phyloP scores from a whole-genome alignment of 441 rosid genomes.

The Erodium trifolium region DNA sequence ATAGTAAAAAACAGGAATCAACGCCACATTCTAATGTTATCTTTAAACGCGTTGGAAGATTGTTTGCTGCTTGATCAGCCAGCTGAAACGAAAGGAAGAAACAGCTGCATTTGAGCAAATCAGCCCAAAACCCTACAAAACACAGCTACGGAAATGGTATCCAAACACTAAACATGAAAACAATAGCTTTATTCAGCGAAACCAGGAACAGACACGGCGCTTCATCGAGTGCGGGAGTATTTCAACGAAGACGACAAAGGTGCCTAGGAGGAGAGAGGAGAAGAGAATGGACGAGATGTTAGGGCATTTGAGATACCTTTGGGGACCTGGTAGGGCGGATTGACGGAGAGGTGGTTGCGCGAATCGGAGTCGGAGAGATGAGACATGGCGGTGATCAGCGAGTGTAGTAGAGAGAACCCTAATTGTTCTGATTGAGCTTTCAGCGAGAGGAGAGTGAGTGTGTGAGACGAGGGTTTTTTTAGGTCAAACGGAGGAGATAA shows the following conservation, averaged over 20 bases:
- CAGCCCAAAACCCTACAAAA: neutral
- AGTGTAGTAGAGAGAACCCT: conserved; percentile 3
- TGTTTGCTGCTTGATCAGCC: too few species aligned
- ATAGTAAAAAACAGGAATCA: neutral
- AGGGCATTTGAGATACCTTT: conserved; percentile 44
- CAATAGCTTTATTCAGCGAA: neutral
- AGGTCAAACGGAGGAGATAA: conserved; percentile 10
- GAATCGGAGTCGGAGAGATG: conserved; percentile 45
- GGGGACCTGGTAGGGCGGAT: conserved; percentile 46
- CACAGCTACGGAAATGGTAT: neutral
- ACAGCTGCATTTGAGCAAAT: neutral
- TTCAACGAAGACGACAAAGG: neutral
- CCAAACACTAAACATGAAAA: neutral
- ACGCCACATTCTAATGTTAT: neutral
- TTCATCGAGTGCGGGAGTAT: neutral
- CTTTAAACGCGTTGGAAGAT: neutral
- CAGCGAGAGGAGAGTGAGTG: neutral
- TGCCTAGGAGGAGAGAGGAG: neutral
- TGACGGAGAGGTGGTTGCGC: conserved; percentile 52
- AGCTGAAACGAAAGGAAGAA: neutral
- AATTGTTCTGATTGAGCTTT: conserved; percentile 4
- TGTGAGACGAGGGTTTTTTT: neutral
- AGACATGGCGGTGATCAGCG: conserved; percentile 68
- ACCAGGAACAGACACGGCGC: neutral
- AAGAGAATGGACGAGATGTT: neutral